Conservation (phyloP, 2,329 filamentous ascomycete species). For the Penicillium nordicum region DNA sequence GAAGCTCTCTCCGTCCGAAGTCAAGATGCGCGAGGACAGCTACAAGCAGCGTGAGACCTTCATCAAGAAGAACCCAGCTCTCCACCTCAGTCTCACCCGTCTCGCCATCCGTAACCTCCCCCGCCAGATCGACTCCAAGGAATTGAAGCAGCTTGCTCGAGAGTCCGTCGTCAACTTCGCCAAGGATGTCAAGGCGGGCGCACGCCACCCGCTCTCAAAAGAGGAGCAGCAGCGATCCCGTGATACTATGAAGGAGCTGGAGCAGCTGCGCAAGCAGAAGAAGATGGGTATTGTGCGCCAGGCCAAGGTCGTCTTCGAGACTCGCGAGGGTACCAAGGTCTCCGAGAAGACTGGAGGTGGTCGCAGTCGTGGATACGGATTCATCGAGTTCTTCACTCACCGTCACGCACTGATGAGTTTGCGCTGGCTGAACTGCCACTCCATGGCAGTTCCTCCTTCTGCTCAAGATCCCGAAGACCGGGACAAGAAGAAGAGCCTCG, state of each 20-base stretch:
- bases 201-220: slow-evolving; percentile 74
- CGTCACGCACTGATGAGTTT: slow-evolving; percentile 93
- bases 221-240: slow-evolving; percentile 81
- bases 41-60: slow-evolving; percentile 82
- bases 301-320: slow-evolving; percentile 93
- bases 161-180: slow-evolving; percentile 94
- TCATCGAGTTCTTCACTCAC: slow-evolving; percentile 94
- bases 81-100: slow-evolving; percentile 85
- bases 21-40: slow-evolving; percentile 85
- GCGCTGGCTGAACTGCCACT: slow-evolving; percentile 83
- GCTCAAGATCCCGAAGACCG: slow-evolving; percentile 35
- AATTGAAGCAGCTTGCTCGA: slow-evolving; percentile 84
- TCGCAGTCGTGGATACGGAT: slow-evolving; percentile 88
- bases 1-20: slow-evolving; percentile 71
- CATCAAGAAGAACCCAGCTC: slow-evolving; percentile 83
- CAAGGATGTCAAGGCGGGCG: slow-evolving; percentile 76
- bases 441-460: slow-evolving; percentile 44
- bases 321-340: slow-evolving; percentile 78
- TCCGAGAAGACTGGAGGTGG: slow-evolving; percentile 72
- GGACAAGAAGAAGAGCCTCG: slow-evolving; percentile 81
- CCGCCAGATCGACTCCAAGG: slow-evolving; percentile 75
- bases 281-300: slow-evolving; percentile 86
- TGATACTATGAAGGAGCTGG: slow-evolving; percentile 74
- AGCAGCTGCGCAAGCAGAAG: slow-evolving; percentile 73
- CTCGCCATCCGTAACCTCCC: slow-evolving; percentile 91